Evolutionary conservation across 2,329 filamentous ascomycete genomes (phyloP).

Genomic region (Cladophialophora chaetospira): DNA sequence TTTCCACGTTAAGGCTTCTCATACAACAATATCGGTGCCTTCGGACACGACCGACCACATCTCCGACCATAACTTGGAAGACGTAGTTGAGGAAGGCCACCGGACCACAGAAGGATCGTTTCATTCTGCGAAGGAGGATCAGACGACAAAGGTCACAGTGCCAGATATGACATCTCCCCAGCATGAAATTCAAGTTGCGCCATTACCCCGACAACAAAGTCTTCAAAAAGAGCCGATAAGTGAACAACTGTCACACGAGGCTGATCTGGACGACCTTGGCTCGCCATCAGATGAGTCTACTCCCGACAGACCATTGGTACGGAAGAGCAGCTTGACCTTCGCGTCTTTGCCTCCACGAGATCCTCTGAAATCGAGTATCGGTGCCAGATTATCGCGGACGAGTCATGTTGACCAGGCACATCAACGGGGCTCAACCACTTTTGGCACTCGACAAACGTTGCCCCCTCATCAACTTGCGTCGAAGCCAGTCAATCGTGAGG

Average conservation of each 20-base stretch:
- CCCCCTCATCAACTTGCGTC: slow-evolving; percentile 5
- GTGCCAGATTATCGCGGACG: slow-evolving; percentile 69
- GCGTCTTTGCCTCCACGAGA: slow-evolving; percentile 89
- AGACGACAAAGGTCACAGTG: slow-evolving; percentile 39
- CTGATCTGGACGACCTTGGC: slow-evolving; percentile 48
- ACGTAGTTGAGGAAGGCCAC: slow-evolving; percentile 39
- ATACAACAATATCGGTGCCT: slow-evolving; percentile 12
- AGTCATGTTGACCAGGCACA: slow-evolving; percentile 64
- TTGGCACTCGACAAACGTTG: slow-evolving; percentile 47
- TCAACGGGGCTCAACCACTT: slow-evolving; percentile 57
- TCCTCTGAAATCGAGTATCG: slow-evolving; percentile 85
- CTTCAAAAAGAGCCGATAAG: background rate
- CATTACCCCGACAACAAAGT: slow-evolving; percentile 22
- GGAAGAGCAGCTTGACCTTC: slow-evolving; percentile 95
- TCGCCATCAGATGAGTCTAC: slow-evolving; percentile 52
- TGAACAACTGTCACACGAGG: slow-evolving; percentile 37
- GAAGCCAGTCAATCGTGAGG: slow-evolving; percentile 2
- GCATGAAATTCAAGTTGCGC: slow-evolving; percentile 38
- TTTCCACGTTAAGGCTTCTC: slow-evolving; percentile 9
- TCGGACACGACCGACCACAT: background rate
- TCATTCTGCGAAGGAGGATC: slow-evolving; percentile 44
- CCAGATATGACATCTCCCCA: slow-evolving; percentile 19
- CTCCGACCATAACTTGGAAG: slow-evolving; percentile 40
- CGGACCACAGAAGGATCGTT: slow-evolving; percentile 48
- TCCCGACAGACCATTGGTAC: slow-evolving; percentile 65